A percentile compares a stretch with the other conserved stretches of the same genome.
phyloP scores from a whole-genome alignment of 345 rosid species.

The Acer negundo region DNA sequence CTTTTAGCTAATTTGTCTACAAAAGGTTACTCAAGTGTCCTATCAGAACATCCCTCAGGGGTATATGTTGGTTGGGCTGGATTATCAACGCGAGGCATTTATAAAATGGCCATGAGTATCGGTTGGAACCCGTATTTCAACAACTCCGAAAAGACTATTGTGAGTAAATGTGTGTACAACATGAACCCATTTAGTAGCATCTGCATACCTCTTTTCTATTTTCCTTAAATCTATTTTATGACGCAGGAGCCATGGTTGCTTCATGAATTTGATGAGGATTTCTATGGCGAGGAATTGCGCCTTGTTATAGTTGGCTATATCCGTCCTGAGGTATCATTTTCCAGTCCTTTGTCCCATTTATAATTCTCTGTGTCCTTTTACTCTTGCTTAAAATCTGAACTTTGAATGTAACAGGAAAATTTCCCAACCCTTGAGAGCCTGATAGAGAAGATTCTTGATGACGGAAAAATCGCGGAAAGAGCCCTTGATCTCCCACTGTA shows the following conservation, averaged over 20 bases:
- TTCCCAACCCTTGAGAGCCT: slow-evolving; percentile 75
- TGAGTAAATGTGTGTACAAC: slow-evolving; percentile 37
- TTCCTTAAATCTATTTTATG: slow-evolving; percentile 14
- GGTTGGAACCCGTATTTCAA: slow-evolving; percentile 95
- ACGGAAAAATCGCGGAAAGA: slow-evolving; percentile 61
- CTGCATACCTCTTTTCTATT: not conserved
- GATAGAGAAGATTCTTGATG: slow-evolving; percentile 74
- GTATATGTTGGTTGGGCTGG: slow-evolving; percentile 97
- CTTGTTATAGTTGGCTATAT: slow-evolving; percentile 85
- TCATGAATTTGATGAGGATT: slow-evolving; percentile 77
- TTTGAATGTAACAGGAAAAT: slow-evolving; percentile 51
- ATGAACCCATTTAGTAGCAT: not conserved
- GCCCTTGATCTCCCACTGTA: slow-evolving; percentile 80
- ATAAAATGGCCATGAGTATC: slow-evolving; percentile 92
- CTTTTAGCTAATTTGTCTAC: slow-evolving; percentile 84
- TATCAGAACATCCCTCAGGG: slow-evolving; percentile 79
- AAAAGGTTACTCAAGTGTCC: slow-evolving; percentile 54
- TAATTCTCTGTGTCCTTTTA: not conserved
- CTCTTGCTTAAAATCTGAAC: not conserved
- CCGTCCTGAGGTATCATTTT: slow-evolving; percentile 71
- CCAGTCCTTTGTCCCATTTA: not conserved
- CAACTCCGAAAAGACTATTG: slow-evolving; percentile 84
- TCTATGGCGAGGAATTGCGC: slow-evolving; percentile 82
- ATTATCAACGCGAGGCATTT: slow-evolving; percentile 60
- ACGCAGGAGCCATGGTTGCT: slow-evolving; percentile 95